Conservation (phyloP, 1,284 basidiomycete genomes). For the Trichosporon sp. region DNA sequence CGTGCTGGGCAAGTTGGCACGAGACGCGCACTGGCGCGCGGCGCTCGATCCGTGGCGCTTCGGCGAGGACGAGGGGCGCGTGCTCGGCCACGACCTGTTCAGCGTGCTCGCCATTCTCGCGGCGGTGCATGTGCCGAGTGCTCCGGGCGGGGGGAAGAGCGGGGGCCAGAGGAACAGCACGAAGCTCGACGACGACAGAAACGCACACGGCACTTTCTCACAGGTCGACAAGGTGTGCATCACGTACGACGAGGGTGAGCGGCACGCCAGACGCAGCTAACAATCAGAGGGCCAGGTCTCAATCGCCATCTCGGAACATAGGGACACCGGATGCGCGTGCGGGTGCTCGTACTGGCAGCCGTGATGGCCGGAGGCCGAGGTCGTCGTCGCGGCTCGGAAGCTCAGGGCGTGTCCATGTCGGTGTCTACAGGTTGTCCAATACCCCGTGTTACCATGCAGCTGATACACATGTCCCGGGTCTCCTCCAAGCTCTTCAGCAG, state of each 20-base stretch:
- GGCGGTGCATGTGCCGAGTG: background rate
- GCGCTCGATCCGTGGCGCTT: conserved; percentile 19
- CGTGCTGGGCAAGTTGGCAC: conserved; percentile 15
- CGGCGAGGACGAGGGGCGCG: conserved; percentile 6
- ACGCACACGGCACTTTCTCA: background rate
- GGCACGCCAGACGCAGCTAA: background rate
- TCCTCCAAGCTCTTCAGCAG: no score
- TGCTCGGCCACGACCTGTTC: conserved; percentile 12
- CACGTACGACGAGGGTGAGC: background rate
- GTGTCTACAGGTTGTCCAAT: no score
- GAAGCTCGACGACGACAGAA: background rate
- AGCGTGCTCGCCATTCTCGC: conserved; percentile 15
- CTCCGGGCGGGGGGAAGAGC: background rate
- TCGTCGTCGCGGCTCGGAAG: no score
- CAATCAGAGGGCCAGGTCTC: background rate
- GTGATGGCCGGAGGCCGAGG: background rate
- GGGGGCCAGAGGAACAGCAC: conserved; percentile 14
- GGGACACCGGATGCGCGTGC: background rate
- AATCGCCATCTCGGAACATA: conserved; percentile 3
- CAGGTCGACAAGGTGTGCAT: conserved; percentile 4
- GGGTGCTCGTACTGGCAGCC: background rate
- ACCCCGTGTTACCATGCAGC: no score
- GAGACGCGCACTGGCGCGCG: conserved; percentile 14
- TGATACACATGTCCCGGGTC: no score
- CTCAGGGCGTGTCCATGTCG: no score